phyloP scores from a whole-genome alignment of 257 asterid species.

The Gardenia jasminoides region DNA sequence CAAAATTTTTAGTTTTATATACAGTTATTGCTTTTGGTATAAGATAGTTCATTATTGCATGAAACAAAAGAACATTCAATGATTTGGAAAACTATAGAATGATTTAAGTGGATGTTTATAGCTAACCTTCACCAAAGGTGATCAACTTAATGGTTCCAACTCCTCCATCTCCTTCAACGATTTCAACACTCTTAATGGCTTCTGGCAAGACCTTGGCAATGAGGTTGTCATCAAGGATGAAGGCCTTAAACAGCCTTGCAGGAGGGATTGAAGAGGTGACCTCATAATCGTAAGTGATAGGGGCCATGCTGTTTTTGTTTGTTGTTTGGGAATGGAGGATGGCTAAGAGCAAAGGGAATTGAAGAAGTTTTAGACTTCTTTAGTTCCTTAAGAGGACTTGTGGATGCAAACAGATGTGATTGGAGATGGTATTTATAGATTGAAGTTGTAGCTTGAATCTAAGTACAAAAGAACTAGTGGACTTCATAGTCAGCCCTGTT shows the following conservation, averaged over 20 bases:
- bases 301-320: no score
- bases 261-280: no score
- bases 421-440: background rate
- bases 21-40: no score
- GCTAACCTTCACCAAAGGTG: slow-evolving; percentile 42
- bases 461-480: background rate
- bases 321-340: no score
- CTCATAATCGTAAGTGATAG: no score
- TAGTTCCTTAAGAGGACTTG: background rate
- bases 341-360: background rate
- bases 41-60: background rate
- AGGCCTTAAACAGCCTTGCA: no score
- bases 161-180: background rate
- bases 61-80: background rate
- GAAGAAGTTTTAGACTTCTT: background rate
- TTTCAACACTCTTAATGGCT: no score
- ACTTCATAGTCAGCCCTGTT: no score
- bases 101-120: background rate
- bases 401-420: background rate
- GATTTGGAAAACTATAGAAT: background rate
- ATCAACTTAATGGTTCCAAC: slow-evolving; percentile 42
- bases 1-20: no score
- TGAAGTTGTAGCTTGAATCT: background rate
- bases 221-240: no score
- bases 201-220: no score